phyloP scores from a whole-genome alignment of 2,329 filamentous ascomycete species.

The Hypomyces perniciosus region DNA sequence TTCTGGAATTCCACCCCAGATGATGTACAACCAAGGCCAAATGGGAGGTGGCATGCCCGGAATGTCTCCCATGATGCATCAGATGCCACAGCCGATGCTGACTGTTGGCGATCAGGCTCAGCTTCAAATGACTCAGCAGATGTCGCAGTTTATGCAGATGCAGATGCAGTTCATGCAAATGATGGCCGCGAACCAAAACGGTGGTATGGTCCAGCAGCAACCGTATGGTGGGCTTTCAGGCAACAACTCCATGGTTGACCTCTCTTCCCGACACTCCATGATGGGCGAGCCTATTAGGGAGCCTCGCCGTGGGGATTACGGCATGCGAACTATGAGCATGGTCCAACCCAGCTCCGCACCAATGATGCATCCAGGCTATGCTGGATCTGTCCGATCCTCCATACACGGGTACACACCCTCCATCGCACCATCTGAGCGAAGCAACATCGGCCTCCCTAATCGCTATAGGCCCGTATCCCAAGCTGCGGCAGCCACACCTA shows the following conservation, averaged over 20 bases:
- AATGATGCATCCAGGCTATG: conserved; percentile 42
- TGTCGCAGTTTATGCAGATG: conserved; percentile 86
- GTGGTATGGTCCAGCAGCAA: conserved; percentile 18
- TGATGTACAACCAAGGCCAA: conserved; percentile 31
- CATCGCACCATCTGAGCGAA: conserved; percentile 91
- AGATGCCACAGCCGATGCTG: conserved; percentile 43
- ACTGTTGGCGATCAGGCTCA: conserved; percentile 66
- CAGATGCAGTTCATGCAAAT: conserved; percentile 93
- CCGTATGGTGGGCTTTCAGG: conserved; percentile 23
- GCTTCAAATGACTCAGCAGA: conserved; percentile 74
- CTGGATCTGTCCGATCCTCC: conserved; percentile 23
- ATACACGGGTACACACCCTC: conserved; percentile 71
- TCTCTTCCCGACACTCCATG: conserved; percentile 40
- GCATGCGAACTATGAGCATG: conserved; percentile 75
- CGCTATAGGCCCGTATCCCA: conserved; percentile 87
- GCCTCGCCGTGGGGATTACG: conserved; percentile 36
- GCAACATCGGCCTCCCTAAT: conserved; percentile 83
- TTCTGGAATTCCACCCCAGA: conserved; percentile 40
- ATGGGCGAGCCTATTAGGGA: conserved; percentile 43
- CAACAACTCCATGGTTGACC: conserved; percentile 39
- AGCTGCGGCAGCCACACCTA: conserved; percentile 32
- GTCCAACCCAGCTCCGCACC: conserved; percentile 61
- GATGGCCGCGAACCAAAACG: conserved; percentile 47
- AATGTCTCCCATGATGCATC: conserved; percentile 20
- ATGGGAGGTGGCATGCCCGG: conserved; percentile 22